These are phyloP conservation scores for Triangularia verruculosa DNA, from an alignment of 2,329 filamentous ascomycete genomes.

Conservation along the genomic window DNA sequence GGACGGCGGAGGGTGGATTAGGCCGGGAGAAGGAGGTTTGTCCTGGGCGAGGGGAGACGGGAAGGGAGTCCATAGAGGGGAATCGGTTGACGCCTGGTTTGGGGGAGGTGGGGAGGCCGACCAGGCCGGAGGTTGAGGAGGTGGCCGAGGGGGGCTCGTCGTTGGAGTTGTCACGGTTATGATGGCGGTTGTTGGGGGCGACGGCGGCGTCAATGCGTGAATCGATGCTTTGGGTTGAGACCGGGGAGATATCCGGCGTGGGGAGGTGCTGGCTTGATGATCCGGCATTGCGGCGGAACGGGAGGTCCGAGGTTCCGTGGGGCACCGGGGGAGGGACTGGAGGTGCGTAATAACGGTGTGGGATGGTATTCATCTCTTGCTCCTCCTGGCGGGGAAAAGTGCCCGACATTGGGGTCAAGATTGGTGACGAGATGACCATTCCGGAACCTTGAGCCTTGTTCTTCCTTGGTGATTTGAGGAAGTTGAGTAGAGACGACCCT, in stretches of 20 bases:
- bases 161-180: conserved; percentile 30
- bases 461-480: conserved; percentile 58
- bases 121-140: conserved; percentile 47
- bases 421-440: conserved; percentile 61
- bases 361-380: conserved; percentile 57
- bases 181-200: conserved; percentile 23
- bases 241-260: conserved; percentile 47
- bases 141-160: conserved; percentile 50
- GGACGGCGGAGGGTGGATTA: conserved; percentile 53
- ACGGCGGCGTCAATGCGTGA: conserved; percentile 49
- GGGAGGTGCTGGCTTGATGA: conserved; percentile 34
- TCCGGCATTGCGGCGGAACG: conserved; percentile 32
- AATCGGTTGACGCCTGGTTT: conserved; percentile 42
- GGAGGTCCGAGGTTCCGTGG: conserved; percentile 38
- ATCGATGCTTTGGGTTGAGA: conserved; percentile 53
- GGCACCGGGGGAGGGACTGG: conserved; percentile 55
- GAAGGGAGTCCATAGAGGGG: conserved; percentile 48
- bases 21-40: conserved; percentile 39
- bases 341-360: conserved; percentile 57
- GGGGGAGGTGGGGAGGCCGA: conserved; percentile 53
- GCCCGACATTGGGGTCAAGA: conserved; percentile 61
- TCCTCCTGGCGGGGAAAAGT: conserved; percentile 55
- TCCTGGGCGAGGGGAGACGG: conserved; percentile 46
- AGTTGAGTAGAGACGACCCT: conserved; percentile 57
- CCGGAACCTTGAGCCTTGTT: conserved; percentile 43